Conservation (phyloP, 1,139 yeast species). For the Barnettozyma hawaiiensis region DNA sequence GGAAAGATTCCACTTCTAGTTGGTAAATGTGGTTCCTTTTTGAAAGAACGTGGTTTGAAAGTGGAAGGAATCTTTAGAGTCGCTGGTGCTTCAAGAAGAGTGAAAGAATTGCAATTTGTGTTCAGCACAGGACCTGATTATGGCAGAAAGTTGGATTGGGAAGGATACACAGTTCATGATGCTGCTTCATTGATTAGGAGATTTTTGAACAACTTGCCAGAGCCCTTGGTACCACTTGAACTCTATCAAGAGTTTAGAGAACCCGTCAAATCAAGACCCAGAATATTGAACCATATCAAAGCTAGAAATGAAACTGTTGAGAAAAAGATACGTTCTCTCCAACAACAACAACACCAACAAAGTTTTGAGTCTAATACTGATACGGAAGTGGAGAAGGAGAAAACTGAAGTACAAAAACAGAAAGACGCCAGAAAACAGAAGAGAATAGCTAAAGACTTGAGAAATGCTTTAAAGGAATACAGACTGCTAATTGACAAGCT, state of each 20-base stretch:
- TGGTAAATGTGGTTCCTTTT: conserved; percentile 86
- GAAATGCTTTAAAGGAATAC: conserved; percentile 66
- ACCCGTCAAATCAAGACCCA: conserved; percentile 59
- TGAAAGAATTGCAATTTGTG: conserved; percentile 75
- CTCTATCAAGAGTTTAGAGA: conserved; percentile 75
- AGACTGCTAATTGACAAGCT: conserved; percentile 59
- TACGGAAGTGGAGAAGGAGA: conserved; percentile 28
- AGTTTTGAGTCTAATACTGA: conserved; percentile 2
- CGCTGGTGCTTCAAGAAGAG: conserved; percentile 86
- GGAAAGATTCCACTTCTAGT: conserved; percentile 87
- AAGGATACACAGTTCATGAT: conserved; percentile 94
- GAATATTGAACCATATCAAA: conserved; percentile 58
- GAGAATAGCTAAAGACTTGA: conserved; percentile 50
- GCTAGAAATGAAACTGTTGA: conserved; percentile 35
- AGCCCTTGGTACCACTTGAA: conserved; percentile 80
- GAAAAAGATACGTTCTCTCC: conserved; percentile 23
- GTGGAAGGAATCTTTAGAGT: conserved; percentile 92
- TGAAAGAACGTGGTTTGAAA: conserved; percentile 68
- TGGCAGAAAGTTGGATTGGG: conserved; percentile 87
- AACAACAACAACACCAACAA: conserved; percentile 13
- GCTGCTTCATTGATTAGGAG: conserved; percentile 89
- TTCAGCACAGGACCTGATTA: conserved; percentile 86
- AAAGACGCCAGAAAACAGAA: conserved; percentile 35
- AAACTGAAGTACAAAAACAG: conserved; percentile 29
- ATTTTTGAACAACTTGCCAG: conserved; percentile 82